Evolutionary conservation across 352 stramenopile genomes (phyloP), one percentile per base, ranked within the genome.

Genomic region (Phytophthora fragariae): DNA sequence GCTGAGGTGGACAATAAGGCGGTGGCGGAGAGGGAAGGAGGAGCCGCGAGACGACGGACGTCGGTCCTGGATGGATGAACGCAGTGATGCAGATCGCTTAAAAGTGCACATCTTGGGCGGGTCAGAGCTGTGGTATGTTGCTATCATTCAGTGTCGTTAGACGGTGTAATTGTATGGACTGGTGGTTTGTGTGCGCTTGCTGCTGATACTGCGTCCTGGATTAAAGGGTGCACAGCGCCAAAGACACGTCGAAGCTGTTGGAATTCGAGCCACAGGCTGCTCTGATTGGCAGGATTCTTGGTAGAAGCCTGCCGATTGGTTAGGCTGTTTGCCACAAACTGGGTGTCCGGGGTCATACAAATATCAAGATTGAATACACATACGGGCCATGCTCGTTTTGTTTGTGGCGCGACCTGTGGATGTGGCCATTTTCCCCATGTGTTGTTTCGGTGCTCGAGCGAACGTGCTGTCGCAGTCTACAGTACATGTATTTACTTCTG

Each of bases 171-270:
- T 31, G 65, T 70, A 70, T 15, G 12, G 1, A 0, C 5, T 4
- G 0, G 6, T 10, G 21, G 58, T 33, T 35, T 59, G 17, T 50
- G 33, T 8, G 0, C 8, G 29, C 5, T 17, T 1, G 10, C 11
- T 6, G 3, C 9, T 2, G 14, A 11, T 29, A 15, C 29, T 67
- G 1, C 27, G 15, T 17, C 29, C 66, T 54, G 59, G 17, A 68
- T 31, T 64, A 56, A 73, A 0, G 3, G 31, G 68, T 70, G 68
- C 61, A 15, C 56, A 27, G 61, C 59, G 62, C 55, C 58, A 74
- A 70, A 74, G 54, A 74, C 54, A 70, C 61, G 67, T 64, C 59
- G 61, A 74, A 74, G 60, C 19, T 57, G 54, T 0, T 33, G 44
- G 21, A 59, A 62, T 46, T 53, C 31, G 39, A 24, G 3, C 41